Evolutionary conservation across 306 rosid species (phyloP).

Genomic region (Vachellia pachyceras): DNA sequence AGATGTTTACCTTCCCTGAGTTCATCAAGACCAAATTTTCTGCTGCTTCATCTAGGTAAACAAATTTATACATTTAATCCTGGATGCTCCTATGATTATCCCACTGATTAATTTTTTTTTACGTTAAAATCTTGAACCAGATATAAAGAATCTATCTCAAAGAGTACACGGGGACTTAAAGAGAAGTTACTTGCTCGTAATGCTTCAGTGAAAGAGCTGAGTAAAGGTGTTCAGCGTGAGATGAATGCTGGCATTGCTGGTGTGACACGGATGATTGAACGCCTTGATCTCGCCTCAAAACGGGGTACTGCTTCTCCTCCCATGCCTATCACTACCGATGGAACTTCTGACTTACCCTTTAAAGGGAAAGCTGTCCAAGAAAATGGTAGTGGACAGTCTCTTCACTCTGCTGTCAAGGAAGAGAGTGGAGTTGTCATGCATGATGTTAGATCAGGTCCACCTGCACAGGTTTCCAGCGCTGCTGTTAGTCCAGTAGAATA

Average conservation of each 20-base stretch:
- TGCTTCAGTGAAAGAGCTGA: conserved; percentile 81
- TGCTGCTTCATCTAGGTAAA: conserved; percentile 90
- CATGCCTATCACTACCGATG: conserved; percentile 38
- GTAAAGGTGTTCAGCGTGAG: conserved; percentile 94
- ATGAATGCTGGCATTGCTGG: conserved; percentile 91
- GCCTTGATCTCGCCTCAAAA: conserved; percentile 83
- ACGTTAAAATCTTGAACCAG: conserved; percentile 48
- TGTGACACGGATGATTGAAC: conserved; percentile 84
- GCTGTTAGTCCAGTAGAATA: conserved; percentile 39
- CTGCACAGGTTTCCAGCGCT: conserved; percentile 34
- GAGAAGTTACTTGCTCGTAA: conserved; percentile 91
- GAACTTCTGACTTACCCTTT: conserved; percentile 47
- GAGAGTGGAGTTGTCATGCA: conserved; percentile 34
- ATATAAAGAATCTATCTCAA: conserved; percentile 85
- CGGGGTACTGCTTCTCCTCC: conserved; percentile 49
- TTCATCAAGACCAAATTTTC: conserved; percentile 80
- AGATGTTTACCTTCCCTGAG: conserved; percentile 64
- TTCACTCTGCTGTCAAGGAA: conserved; percentile 8
- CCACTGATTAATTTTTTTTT: conserved; percentile 19
- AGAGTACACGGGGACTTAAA: conserved; percentile 78
- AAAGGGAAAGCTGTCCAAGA: conserved; percentile 65
- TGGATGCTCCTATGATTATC: conserved; percentile 13
- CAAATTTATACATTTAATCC: conserved; percentile 17
- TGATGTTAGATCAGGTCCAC: conserved; percentile 53
- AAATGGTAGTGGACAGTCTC: conserved; percentile 29